These are phyloP conservation scores for Crithidia acanthocephali DNA, from an alignment of 208 protist species.

Conservation along the genomic window DNA sequence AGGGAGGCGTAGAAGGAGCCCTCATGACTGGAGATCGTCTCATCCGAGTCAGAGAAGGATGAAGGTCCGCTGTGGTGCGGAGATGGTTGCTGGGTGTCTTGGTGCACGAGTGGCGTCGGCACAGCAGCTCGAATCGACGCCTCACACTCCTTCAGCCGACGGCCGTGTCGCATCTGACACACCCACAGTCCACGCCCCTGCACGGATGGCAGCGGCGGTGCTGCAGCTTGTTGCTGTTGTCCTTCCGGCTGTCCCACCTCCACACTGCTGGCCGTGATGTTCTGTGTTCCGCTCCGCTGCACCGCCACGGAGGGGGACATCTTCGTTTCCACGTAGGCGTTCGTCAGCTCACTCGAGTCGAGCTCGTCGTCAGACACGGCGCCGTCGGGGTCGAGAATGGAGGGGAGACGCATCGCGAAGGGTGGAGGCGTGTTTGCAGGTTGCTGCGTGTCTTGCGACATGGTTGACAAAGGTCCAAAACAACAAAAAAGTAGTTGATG, in stretches of 20 bases:
- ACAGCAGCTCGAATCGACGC: neutral
- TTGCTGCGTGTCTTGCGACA: too few relatives aligned
- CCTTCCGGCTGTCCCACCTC: neutral
- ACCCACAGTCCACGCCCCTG: neutral
- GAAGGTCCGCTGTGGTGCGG: neutral
- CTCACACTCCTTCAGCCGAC: neutral
- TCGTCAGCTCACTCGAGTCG: neutral
- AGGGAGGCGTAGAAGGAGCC: constrained; percentile 18
- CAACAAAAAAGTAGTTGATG: too few relatives aligned
- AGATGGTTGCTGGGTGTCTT: neutral
- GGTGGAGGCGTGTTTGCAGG: too few relatives aligned
- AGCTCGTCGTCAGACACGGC: neutral
- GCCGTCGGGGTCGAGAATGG: too few relatives aligned
- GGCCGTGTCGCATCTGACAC: neutral
- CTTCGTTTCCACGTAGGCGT: neutral
- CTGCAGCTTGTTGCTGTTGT: neutral
- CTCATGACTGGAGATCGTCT: constrained; percentile 11
- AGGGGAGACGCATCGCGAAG: too few relatives aligned
- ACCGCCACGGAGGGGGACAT: too few relatives aligned
- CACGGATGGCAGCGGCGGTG: neutral
- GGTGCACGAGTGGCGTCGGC: neutral
- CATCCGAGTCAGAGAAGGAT: neutral
- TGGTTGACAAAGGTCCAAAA: too few relatives aligned
- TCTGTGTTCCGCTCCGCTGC: neutral
- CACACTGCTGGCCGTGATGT: neutral